Conservation (phyloP, 2,329 filamentous ascomycete genomes). For the Verticillium dahliae region DNA sequence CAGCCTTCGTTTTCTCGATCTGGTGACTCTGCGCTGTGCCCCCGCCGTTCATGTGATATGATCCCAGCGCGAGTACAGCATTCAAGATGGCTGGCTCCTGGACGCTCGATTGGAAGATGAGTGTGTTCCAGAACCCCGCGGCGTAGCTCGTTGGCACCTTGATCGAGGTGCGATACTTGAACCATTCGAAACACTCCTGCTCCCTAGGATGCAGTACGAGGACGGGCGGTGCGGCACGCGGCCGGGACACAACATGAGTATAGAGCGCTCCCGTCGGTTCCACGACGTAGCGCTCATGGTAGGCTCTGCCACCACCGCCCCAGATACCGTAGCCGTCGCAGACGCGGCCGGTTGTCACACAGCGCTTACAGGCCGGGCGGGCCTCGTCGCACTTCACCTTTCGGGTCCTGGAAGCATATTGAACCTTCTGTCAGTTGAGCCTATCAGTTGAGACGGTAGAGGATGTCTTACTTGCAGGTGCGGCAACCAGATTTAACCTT, state of each 20-base stretch:
- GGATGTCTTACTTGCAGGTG: conserved; percentile 8
- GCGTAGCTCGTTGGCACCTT: conserved; percentile 29
- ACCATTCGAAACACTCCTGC: conserved; percentile 28
- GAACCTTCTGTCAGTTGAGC: not conserved
- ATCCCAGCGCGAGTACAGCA: conserved; percentile 29
- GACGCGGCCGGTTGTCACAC: conserved; percentile 12
- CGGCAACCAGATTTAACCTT: conserved; percentile 7
- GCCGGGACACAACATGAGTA: not conserved
- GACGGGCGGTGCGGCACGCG: not conserved
- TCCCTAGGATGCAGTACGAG: not conserved
- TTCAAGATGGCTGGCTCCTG: conserved; percentile 32
- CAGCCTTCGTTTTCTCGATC: not conserved
- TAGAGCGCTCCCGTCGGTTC: not conserved
- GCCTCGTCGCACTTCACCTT: conserved; percentile 19
- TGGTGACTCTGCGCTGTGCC: not conserved
- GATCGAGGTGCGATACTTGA: conserved; percentile 26
- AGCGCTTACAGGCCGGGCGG: conserved; percentile 13
- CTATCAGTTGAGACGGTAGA: not conserved
- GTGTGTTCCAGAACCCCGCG: conserved; percentile 28
- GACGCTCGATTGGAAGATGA: conserved; percentile 27
- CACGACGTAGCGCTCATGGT: not conserved
- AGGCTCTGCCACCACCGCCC: conserved; percentile 8
- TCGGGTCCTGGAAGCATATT: conserved; percentile 8
- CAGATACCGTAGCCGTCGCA: conserved; percentile 18
- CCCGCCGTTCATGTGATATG: conserved; percentile 19